Percentiles rank a stretch among this genome's conserved stretches.
Conservation (phyloP, 805 yeast genomes). For the Pichia insulana region DNA sequence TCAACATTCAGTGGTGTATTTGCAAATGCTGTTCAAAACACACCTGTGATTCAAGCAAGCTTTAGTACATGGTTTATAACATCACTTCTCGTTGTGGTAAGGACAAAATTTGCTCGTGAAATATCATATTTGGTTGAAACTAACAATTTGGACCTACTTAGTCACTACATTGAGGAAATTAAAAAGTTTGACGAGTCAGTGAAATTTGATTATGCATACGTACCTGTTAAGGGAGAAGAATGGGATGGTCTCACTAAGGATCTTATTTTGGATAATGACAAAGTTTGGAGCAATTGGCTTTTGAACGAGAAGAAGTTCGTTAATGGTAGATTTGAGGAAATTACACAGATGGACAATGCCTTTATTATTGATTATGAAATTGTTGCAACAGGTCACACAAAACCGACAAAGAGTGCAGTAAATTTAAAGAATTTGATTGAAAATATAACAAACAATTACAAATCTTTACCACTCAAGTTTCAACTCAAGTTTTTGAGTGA, state of each 20-base stretch:
- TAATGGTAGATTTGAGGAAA: slow-evolving; percentile 41
- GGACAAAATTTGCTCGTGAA: slow-evolving; percentile 32
- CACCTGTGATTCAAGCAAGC: slow-evolving; percentile 11
- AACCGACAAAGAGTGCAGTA: slow-evolving; percentile 58
- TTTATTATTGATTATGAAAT: slow-evolving; percentile 53
- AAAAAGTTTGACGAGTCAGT: slow-evolving; percentile 49
- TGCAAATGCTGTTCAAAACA: neutral
- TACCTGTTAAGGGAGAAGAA: slow-evolving; percentile 12
- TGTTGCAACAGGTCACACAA: slow-evolving; percentile 32
- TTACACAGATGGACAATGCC: slow-evolving; percentile 39
- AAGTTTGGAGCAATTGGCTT: slow-evolving; percentile 41
- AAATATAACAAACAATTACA: slow-evolving; percentile 46
- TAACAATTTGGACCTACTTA: slow-evolving; percentile 38
- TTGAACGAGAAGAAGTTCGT: slow-evolving; percentile 45
- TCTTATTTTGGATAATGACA: slow-evolving; percentile 21
- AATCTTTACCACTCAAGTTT: slow-evolving; percentile 40
- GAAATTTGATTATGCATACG: slow-evolving; percentile 30
- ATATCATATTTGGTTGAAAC: slow-evolving; percentile 2
- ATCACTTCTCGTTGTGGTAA: slow-evolving; percentile 38
- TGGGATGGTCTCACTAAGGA: slow-evolving; percentile 24
- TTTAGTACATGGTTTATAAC: slow-evolving; percentile 34
- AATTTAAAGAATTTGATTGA: slow-evolving; percentile 49
- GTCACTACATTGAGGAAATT: slow-evolving; percentile 51
- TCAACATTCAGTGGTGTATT: slow-evolving; percentile 20
- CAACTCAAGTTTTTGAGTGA: slow-evolving; percentile 48